Conservation (phyloP, 441 rosid genomes). For the Bruguiera hainesii region DNA sequence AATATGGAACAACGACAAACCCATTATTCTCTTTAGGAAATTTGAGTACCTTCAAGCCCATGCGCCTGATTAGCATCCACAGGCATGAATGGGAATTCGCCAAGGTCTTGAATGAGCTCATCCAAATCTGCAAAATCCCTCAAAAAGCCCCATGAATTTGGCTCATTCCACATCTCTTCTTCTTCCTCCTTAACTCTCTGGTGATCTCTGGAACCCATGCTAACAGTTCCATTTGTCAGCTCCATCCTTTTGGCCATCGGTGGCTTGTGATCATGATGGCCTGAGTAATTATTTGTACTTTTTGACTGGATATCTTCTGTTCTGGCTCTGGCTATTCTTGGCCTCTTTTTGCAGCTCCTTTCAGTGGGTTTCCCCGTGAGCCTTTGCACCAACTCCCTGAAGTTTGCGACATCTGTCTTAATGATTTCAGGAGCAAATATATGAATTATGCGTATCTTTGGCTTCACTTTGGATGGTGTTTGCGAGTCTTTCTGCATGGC, state of each 20-base stretch:
- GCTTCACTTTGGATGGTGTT: constrained; percentile 63
- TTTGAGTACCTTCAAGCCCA: constrained; percentile 37
- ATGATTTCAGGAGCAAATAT: constrained; percentile 94
- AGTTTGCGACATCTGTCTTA: constrained; percentile 85
- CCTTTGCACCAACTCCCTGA: constrained; percentile 79
- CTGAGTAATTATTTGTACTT: background rate
- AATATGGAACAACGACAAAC: background rate
- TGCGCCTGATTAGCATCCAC: constrained; percentile 41
- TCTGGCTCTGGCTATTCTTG: constrained; percentile 18
- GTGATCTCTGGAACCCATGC: constrained; percentile 21
- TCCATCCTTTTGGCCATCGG: constrained; percentile 18
- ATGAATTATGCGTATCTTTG: constrained; percentile 86
- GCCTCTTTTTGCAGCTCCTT: constrained; percentile 28
- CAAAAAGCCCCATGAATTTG: constrained; percentile 46
- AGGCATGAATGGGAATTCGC: constrained; percentile 56
- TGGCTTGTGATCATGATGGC: background rate
- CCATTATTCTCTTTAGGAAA: constrained; percentile 22
- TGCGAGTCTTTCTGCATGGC: constrained; percentile 49
- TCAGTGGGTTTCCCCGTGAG: constrained; percentile 76
- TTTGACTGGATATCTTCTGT: background rate
- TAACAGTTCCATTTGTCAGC: constrained; percentile 19
- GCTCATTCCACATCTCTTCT: constrained; percentile 37
- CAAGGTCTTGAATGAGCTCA: constrained; percentile 66
- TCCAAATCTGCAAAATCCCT: constrained; percentile 59
- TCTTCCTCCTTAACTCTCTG: constrained; percentile 31